phyloP scores from a whole-genome alignment of 441 rosid species.

The Adansonia rubrostipa region DNA sequence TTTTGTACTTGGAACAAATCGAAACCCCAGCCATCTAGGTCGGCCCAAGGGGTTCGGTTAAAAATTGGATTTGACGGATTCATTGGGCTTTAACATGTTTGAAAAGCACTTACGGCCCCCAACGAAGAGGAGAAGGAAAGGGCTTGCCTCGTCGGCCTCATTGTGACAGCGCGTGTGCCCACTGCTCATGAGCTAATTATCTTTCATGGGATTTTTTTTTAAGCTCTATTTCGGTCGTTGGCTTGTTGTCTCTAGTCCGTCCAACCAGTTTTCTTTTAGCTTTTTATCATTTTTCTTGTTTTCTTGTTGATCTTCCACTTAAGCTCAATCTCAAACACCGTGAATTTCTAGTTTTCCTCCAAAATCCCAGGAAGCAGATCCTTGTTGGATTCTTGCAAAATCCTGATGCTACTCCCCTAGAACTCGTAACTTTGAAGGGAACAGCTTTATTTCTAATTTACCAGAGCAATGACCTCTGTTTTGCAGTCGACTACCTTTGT shows the following conservation, averaged over 20 bases:
- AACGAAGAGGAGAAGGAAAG: neutral
- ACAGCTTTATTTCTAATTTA: neutral
- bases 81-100: neutral
- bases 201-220: neutral
- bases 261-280: neutral
- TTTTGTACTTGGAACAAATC: no score
- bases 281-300: neutral
- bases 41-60: neutral
- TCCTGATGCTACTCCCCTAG: neutral
- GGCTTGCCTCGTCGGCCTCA: neutral
- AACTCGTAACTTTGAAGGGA: neutral
- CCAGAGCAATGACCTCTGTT: slow-evolving; percentile 34
- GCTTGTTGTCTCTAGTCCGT: neutral
- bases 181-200: neutral
- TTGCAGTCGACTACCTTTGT: slow-evolving; percentile 15
- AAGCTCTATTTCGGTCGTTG: neutral
- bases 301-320: neutral
- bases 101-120: neutral
- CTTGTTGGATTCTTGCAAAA: slow-evolving; percentile 6
- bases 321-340: neutral
- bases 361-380: neutral
- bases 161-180: neutral
- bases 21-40: neutral
- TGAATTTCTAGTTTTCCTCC: neutral
- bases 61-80: neutral